Conservation (phyloP, 768 basidiomycete species). For the Obba rivulosa region DNA sequence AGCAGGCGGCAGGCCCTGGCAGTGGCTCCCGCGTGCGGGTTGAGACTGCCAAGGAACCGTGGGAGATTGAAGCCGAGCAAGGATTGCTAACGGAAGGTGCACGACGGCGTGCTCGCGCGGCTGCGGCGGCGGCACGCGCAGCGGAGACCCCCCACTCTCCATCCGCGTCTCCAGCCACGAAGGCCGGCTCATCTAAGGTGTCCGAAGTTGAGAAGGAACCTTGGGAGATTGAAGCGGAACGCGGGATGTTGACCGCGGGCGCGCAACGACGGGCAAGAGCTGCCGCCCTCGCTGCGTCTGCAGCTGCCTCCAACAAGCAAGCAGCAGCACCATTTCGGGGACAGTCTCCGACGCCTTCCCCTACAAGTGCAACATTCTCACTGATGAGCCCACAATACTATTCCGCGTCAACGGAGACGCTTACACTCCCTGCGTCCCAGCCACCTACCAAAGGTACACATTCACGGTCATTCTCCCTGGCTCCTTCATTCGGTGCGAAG, state of each 20-base stretch:
- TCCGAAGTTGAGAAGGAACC: slow-evolving; percentile 14
- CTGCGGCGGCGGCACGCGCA: slow-evolving; percentile 32
- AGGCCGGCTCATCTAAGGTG: slow-evolving; percentile 2
- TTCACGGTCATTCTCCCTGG: slow-evolving; percentile 57
- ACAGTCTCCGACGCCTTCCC: slow-evolving; percentile 7
- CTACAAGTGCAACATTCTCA: slow-evolving; percentile 29
- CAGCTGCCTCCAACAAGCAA: neutral
- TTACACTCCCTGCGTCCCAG: slow-evolving; percentile 59
- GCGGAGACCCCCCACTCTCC: too few relatives aligned
- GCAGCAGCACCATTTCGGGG: neutral
- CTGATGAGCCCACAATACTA: slow-evolving; percentile 59
- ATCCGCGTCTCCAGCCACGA: slow-evolving; percentile 3
- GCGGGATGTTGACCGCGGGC: slow-evolving; percentile 21
- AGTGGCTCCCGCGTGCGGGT: slow-evolving; percentile 8
- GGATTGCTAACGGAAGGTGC: slow-evolving; percentile 73
- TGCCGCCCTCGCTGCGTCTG: slow-evolving; percentile 12
- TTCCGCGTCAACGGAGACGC: slow-evolving; percentile 44
- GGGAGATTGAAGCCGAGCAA: slow-evolving; percentile 78
- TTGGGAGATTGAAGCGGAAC: slow-evolving; percentile 28
- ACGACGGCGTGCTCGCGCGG: slow-evolving; percentile 56
- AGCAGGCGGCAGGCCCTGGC: neutral
- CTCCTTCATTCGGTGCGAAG: slow-evolving; percentile 18
- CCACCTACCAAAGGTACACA: slow-evolving; percentile 51
- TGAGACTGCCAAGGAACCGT: slow-evolving; percentile 56
- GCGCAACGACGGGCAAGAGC: slow-evolving; percentile 20